Percentiles rank a stretch among this genome's conserved stretches.
Conservation (phyloP, 495 filamentous ascomycete genomes). For the Aspergillus egyptiacus region DNA sequence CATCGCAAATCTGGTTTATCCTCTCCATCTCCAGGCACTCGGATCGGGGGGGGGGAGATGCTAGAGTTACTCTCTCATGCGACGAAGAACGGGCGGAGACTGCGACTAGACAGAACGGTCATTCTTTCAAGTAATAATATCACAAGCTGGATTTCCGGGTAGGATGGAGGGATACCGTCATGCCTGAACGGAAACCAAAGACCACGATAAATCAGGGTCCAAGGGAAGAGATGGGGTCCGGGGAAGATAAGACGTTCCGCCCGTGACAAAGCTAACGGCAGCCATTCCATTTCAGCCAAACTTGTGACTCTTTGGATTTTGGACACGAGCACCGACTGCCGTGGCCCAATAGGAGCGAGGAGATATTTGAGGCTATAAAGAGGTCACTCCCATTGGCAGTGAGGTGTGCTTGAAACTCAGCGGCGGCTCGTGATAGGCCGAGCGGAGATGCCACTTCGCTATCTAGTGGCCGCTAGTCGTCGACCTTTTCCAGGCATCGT, state of each 20-base stretch:
- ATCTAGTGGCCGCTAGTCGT: no score
- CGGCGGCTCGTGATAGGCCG: constrained; percentile 2
- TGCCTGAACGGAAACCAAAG: no score
- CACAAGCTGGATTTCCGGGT: no score
- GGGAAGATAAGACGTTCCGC: not conserved
- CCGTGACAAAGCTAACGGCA: not conserved
- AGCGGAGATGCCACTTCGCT: not conserved
- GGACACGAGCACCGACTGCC: not conserved
- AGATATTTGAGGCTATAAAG: not conserved
- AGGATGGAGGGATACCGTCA: no score
- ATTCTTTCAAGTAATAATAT: not conserved
- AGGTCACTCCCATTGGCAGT: no score
- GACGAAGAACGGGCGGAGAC: not conserved
- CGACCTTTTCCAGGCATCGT: not conserved
- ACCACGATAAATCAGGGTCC: not conserved
- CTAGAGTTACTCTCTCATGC: not conserved
- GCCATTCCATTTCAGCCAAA: not conserved
- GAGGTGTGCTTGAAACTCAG: no score
- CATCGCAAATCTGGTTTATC: constrained; percentile 9
- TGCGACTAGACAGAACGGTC: not conserved
- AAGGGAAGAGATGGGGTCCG: not conserved
- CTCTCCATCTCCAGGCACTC: not conserved
- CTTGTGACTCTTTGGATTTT: not conserved
- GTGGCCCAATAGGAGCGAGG: constrained; percentile 1
- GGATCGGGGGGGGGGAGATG: not conserved